These are phyloP conservation scores for Mucor mucedo DNA, from an alignment of 371 early-diverging fungal genomes.

Conservation along the genomic window DNA sequence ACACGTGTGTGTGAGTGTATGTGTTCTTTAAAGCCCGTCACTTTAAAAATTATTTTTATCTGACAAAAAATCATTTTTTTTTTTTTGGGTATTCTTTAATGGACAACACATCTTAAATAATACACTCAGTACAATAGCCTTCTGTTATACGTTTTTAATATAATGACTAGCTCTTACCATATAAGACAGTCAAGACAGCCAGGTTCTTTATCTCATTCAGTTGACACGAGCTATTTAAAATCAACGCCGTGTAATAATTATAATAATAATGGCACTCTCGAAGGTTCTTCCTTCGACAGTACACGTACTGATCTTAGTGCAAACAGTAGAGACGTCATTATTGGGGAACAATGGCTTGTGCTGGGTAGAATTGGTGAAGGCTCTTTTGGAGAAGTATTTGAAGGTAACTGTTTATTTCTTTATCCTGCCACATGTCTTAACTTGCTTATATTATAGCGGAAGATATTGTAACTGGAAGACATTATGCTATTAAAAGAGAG, in stretches of 20 bases:
- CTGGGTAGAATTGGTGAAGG: constrained; percentile 68
- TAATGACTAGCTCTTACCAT: constrained; percentile 25
- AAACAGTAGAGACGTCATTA: constrained; percentile 49
- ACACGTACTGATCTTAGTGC: constrained; percentile 42
- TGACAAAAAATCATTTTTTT: neutral
- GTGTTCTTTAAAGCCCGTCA: too few species aligned
- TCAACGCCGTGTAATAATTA: constrained; percentile 14
- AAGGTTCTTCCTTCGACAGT: constrained; percentile 37
- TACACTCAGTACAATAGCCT: constrained; percentile 5
- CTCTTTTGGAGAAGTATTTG: constrained; percentile 70
- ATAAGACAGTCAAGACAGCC: constrained; percentile 26
- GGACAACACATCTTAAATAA: constrained; percentile 3
- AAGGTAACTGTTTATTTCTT: constrained; percentile 42
- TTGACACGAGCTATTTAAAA: constrained; percentile 14
- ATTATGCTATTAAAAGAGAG: constrained; percentile 65
- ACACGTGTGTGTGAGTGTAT: neutral
- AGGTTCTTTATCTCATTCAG: constrained; percentile 14
- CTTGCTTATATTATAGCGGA: constrained; percentile 29
- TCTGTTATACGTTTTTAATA: neutral
- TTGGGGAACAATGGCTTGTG: constrained; percentile 61
- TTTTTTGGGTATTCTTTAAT: neutral
- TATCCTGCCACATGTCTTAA: neutral
- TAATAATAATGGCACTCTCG: constrained; percentile 23
- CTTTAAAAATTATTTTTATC: too few species aligned
- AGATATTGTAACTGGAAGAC: constrained; percentile 48